Percentiles rank a stretch among this genome's conserved stretches.
phyloP scores from a whole-genome alignment of 2,329 filamentous ascomycete genomes.

The Fusarium foetens region DNA sequence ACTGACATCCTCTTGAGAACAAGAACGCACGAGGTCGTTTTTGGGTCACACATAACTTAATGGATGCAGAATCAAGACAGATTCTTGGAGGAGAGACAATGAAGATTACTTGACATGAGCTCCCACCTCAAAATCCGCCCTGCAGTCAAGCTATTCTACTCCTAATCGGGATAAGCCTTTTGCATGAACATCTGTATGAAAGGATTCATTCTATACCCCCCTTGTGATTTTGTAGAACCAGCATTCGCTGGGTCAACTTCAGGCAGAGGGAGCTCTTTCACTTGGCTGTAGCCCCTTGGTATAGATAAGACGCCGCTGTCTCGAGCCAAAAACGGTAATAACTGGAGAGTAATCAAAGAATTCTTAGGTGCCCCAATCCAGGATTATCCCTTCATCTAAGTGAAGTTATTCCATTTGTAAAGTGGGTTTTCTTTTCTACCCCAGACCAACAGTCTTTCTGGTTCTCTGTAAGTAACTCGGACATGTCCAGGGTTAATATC shows the following conservation, averaged over 20 bases:
- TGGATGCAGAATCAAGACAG: slow-evolving; percentile 15
- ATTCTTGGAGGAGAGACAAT: slow-evolving; percentile 3
- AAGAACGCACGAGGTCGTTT: slow-evolving; percentile 15
- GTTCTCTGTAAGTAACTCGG: not conserved
- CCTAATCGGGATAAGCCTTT: slow-evolving; percentile 13
- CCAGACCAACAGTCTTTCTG: not conserved
- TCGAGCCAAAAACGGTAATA: not conserved
- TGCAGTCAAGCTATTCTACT: slow-evolving; percentile 23
- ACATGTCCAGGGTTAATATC: not conserved
- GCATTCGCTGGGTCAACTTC: not conserved
- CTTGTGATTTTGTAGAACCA: not conserved
- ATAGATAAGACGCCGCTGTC: not conserved
- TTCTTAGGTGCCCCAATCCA: not conserved
- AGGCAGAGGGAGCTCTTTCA: not conserved
- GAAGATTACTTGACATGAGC: slow-evolving; percentile 10
- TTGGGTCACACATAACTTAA: slow-evolving; percentile 20
- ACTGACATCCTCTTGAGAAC: slow-evolving; percentile 1
- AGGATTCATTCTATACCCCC: not conserved
- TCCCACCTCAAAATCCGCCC: slow-evolving; percentile 12
- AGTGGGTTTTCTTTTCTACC: not conserved
- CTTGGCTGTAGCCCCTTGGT: not conserved
- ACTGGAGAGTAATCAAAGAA: not conserved
- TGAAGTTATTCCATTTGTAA: not conserved
- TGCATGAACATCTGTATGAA: not conserved
- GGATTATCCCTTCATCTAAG: not conserved